Conservation (phyloP, 495 filamentous ascomycete genomes). For the Talaromyces thailandensis region DNA sequence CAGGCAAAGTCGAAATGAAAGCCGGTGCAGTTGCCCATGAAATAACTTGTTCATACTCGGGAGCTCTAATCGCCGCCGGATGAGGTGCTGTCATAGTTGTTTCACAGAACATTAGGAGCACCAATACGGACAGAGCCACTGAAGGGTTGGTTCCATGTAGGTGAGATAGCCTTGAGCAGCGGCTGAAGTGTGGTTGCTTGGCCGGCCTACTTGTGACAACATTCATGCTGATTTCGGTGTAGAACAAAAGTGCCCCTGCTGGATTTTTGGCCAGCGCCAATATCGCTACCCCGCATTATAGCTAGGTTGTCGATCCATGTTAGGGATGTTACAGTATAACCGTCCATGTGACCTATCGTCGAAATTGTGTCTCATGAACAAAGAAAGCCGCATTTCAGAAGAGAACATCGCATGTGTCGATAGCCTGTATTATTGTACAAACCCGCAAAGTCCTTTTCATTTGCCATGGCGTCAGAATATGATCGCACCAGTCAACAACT, state of each 20-base stretch:
- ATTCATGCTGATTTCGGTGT: no score
- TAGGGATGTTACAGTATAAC: neutral
- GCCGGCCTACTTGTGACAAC: no score
- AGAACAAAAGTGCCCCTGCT: no score
- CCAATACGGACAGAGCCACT: neutral
- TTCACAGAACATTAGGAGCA: neutral
- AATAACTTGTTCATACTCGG: neutral
- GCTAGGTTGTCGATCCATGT: neutral
- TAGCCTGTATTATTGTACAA: neutral
- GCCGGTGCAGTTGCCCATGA: neutral
- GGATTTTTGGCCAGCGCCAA: neutral
- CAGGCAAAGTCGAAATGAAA: neutral
- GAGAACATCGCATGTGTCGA: neutral
- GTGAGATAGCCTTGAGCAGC: neutral
- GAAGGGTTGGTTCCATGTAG: neutral
- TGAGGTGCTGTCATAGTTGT: neutral
- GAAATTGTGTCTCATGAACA: neutral
- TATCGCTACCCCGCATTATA: neutral
- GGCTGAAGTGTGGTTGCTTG: no score
- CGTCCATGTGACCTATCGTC: neutral
- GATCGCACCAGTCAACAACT: neutral
- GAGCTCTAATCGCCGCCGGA: neutral
- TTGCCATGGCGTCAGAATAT: neutral
- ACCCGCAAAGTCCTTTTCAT: no score
- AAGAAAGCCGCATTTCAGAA: neutral